These are phyloP conservation scores for Tetratostichococcus sp. DNA, from an alignment of 139 green algal species.

Conservation along the genomic window DNA sequence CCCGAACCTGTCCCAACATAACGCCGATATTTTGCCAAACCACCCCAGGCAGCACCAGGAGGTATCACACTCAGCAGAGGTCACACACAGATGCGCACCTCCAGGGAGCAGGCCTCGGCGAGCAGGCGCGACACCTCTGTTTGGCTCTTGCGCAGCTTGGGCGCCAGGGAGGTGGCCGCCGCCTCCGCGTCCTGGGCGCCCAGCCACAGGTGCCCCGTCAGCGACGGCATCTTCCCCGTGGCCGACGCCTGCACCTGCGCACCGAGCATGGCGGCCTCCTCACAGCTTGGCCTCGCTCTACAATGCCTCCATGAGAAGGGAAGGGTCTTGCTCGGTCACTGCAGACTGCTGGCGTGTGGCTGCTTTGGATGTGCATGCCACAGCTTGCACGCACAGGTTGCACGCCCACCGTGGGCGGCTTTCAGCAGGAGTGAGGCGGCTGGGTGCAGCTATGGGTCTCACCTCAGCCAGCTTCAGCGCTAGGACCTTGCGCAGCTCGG, in stretches of 20 bases:
- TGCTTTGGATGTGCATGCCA: no score
- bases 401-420: no score
- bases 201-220: constrained; percentile 71
- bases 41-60: no score
- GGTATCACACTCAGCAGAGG: not conserved
- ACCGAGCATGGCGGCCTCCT: constrained; percentile 22
- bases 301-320: no score
- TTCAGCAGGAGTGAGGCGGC: no score
- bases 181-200: constrained; percentile 65
- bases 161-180: constrained; percentile 59
- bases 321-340: no score
- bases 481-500: constrained; percentile 49
- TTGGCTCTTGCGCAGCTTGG: constrained; percentile 73
- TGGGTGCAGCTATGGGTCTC: no score
- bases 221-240: not conserved
- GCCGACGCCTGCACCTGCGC: not conserved
- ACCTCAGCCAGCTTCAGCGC: constrained; percentile 49
- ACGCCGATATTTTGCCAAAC: no score
- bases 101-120: constrained; percentile 67
- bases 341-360: no score
- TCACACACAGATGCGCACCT: constrained; percentile 38
- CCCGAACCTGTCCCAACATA: no score
- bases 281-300: no score
- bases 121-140: constrained; percentile 64
- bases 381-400: not conserved